Percentiles rank a stretch among this genome's conserved stretches.
Evolutionary conservation across 805 yeast genomes (phyloP).

Genomic region (Peterozyma xylosa): DNA sequence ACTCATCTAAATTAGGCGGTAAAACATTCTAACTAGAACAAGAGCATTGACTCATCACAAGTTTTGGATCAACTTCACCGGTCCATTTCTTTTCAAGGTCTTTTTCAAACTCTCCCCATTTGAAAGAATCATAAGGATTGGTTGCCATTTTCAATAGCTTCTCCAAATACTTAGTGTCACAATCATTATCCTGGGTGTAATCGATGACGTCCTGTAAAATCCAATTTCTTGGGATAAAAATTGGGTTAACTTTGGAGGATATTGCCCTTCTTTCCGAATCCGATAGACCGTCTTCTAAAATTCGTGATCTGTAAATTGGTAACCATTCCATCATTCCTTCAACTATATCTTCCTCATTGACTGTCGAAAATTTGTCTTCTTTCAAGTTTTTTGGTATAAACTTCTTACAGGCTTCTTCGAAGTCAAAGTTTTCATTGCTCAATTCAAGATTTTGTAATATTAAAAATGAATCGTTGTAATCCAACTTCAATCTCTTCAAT

Average conservation of each 20-base stretch:
- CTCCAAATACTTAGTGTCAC: slow-evolving; percentile 42
- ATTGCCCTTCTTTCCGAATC: slow-evolving; percentile 30
- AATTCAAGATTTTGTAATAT: slow-evolving; percentile 44
- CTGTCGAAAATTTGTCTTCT: slow-evolving; percentile 16
- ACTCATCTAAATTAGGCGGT: too few species aligned
- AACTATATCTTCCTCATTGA: slow-evolving; percentile 30
- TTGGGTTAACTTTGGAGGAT: slow-evolving; percentile 57
- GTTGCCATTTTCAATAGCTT: slow-evolving; percentile 66
- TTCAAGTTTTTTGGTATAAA: slow-evolving; percentile 21
- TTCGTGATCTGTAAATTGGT: slow-evolving; percentile 33
- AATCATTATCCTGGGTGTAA: slow-evolving; percentile 41
- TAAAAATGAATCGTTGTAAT: slow-evolving; percentile 75
- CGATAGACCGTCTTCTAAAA: slow-evolving; percentile 28
- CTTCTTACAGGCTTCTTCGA: slow-evolving; percentile 16
- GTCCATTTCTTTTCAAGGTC: slow-evolving; percentile 53
- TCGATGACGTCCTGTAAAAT: slow-evolving; percentile 77
- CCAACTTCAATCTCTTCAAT: slow-evolving; percentile 55
- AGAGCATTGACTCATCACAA: slow-evolving; percentile 63
- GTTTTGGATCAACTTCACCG: slow-evolving; percentile 37
- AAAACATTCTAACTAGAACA: slow-evolving; percentile 39
- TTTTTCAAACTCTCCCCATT: slow-evolving; percentile 63
- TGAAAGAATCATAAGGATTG: slow-evolving; percentile 59
- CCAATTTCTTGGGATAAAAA: slow-evolving; percentile 80
- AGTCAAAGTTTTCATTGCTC: slow-evolving; percentile 19
- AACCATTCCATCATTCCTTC: slow-evolving; percentile 46